Conservation (phyloP, 2,329 filamentous ascomycete species). For the Calonectria henricotiae region DNA sequence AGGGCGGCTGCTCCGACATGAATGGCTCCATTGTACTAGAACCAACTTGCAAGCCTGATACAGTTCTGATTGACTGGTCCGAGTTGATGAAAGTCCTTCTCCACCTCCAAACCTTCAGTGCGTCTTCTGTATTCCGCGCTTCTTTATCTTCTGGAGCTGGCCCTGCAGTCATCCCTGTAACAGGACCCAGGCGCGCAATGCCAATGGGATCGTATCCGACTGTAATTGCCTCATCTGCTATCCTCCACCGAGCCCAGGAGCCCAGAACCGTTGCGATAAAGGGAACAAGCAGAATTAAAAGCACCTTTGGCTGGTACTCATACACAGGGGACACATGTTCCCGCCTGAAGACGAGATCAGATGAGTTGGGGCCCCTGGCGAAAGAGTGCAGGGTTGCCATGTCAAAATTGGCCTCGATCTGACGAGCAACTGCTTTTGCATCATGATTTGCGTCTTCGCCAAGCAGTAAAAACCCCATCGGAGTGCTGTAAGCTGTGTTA, state of each 20-base stretch:
- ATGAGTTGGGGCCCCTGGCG: constrained; percentile 34
- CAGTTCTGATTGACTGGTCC: constrained; percentile 6
- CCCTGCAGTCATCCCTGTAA: constrained; percentile 4
- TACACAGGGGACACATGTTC: constrained; percentile 9
- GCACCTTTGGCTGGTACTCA: constrained; percentile 31
- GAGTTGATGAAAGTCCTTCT: constrained; percentile 9
- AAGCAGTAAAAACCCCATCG: constrained; percentile 30
- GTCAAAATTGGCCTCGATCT: constrained; percentile 40
- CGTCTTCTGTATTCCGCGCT: not conserved
- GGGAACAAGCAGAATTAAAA: constrained; percentile 38
- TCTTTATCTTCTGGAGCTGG: not conserved
- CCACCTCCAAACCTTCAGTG: constrained; percentile 10
- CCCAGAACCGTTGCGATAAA: constrained; percentile 35
- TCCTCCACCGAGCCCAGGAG: constrained; percentile 35
- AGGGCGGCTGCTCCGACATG: constrained; percentile 9
- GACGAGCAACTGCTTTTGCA: constrained; percentile 35
- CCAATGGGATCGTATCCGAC: constrained; percentile 33
- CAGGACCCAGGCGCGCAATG: constrained; percentile 30
- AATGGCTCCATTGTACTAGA: not conserved
- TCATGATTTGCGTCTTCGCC: constrained; percentile 30
- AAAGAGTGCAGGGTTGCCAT: constrained; percentile 41
- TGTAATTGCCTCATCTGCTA: constrained; percentile 24
- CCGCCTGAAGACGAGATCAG: constrained; percentile 13
- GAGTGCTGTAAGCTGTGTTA: constrained; percentile 28
- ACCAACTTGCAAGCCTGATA: not conserved